Evolutionary conservation across 2,329 filamentous ascomycete species (phyloP).

Genomic region (Phialemoniopsis sp.): DNA sequence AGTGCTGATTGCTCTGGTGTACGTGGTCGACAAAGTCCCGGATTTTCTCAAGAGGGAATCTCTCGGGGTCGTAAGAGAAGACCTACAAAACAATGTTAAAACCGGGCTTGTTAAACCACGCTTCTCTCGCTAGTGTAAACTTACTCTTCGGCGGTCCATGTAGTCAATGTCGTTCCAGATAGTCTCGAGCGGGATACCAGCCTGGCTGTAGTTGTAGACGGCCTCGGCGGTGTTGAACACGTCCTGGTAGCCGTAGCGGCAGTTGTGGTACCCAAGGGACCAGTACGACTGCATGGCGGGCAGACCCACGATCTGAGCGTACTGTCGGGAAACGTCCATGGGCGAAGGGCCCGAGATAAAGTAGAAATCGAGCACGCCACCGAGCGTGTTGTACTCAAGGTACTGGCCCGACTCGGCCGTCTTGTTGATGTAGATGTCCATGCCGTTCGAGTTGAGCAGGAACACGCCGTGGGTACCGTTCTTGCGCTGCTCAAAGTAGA

Average conservation of each 20-base stretch:
- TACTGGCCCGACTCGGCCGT: constrained; percentile 43
- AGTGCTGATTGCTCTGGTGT: constrained; percentile 62
- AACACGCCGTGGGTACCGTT: constrained; percentile 53
- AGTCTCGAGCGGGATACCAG: constrained; percentile 66
- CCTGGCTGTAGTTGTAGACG: constrained; percentile 60
- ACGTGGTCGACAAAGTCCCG: constrained; percentile 60
- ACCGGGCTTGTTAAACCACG: constrained; percentile 42
- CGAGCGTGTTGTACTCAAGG: constrained; percentile 53
- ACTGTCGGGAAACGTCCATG: constrained; percentile 64
- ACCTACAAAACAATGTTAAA: constrained; percentile 34
- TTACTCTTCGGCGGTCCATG: constrained; percentile 43
- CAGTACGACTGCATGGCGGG: constrained; percentile 80
- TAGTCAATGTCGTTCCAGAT: constrained; percentile 74
- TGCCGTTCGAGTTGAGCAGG: constrained; percentile 58
- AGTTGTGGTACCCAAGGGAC: constrained; percentile 79
- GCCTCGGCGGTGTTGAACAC: constrained; percentile 65
- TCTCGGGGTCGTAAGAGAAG: constrained; percentile 59
- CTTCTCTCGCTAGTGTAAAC: neutral
- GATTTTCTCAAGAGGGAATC: constrained; percentile 58
- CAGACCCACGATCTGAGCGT: constrained; percentile 61
- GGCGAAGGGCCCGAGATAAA: constrained; percentile 72
- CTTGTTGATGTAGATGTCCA: constrained; percentile 51
- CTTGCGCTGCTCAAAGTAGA: constrained; percentile 60
- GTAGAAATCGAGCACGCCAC: constrained; percentile 75
- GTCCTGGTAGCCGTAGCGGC: constrained; percentile 76